Conservation (phyloP, 2,329 filamentous ascomycete species). For the Alternaria brassicicola region DNA sequence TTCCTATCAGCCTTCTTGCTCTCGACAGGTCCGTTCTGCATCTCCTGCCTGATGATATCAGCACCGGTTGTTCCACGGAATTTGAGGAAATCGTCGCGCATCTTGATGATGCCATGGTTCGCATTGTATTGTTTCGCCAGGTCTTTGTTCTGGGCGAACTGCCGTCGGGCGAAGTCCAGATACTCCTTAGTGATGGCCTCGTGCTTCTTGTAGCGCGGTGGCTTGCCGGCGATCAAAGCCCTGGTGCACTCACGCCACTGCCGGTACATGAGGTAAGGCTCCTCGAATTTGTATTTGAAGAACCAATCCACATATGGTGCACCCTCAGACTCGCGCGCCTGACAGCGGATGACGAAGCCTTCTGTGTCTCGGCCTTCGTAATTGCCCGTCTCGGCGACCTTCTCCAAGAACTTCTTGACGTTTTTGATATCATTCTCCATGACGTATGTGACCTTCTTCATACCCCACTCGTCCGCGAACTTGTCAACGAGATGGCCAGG, state of each 20-base stretch:
- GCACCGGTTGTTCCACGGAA: conserved; percentile 84
- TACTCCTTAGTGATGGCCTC: conserved; percentile 90
- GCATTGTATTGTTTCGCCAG: conserved; percentile 75
- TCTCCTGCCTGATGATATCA: conserved; percentile 81
- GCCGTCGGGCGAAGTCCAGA: conserved; percentile 76
- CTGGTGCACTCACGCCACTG: conserved; percentile 99
- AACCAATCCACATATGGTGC: conserved; percentile 88
- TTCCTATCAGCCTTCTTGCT: conserved; percentile 65
- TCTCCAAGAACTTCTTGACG: conserved; percentile 81
- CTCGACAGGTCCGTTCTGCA: conserved; percentile 59
- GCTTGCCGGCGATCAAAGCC: conserved; percentile 75
- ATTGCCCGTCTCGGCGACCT: conserved; percentile 83
- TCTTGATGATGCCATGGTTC: conserved; percentile 93
- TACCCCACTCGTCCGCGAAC: conserved; percentile 92
- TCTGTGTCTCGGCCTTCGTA: conserved; percentile 93
- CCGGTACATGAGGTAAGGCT: conserved; percentile 97
- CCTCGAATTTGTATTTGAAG: conserved; percentile 99
- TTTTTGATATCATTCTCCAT: conserved; percentile 74
- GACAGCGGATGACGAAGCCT: conserved; percentile 92
- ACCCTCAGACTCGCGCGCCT: conserved; percentile 63
- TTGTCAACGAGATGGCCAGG: conserved; percentile 80
- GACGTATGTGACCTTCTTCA: conserved; percentile 84
- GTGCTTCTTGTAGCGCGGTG: conserved; percentile 85
- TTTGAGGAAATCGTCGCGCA: conserved; percentile 85
- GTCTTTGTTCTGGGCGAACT: conserved; percentile 70